These are phyloP conservation scores for Thelonectria olida DNA, from an alignment of 2,329 filamentous ascomycete species.

Conservation along the genomic window DNA sequence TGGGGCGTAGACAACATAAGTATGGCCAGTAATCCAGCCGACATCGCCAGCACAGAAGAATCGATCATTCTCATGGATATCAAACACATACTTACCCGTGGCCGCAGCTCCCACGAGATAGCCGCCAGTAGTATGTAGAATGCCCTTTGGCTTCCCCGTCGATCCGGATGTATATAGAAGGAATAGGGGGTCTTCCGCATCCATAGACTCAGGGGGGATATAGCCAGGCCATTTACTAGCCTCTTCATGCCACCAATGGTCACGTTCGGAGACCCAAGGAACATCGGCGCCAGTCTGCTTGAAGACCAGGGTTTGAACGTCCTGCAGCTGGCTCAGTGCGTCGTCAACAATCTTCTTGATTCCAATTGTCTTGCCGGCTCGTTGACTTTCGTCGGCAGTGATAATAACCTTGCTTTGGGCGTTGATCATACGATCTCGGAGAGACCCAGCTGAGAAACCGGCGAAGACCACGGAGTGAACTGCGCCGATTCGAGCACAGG, in stretches of 20 bases:
- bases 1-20: slow-evolving; percentile 93
- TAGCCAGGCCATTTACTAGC: slow-evolving; percentile 91
- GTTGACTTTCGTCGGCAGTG: slow-evolving; percentile 92
- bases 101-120: slow-evolving; percentile 87
- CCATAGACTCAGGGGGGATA: slow-evolving; percentile 84
- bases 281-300: slow-evolving; percentile 90
- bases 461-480: slow-evolving; percentile 96
- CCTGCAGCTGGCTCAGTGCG: slow-evolving; percentile 81
- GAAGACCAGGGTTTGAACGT: slow-evolving; percentile 85
- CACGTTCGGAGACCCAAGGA: slow-evolving; percentile 83
- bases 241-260: slow-evolving; percentile 97
- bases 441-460: slow-evolving; percentile 91
- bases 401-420: slow-evolving; percentile 89
- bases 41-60: slow-evolving; percentile 97
- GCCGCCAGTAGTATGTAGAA: slow-evolving; percentile 92
- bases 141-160: slow-evolving; percentile 94
- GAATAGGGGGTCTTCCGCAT: slow-evolving; percentile 91
- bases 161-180: slow-evolving; percentile 94
- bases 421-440: slow-evolving; percentile 89
- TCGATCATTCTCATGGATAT: slow-evolving; percentile 86
- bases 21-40: slow-evolving; percentile 96
- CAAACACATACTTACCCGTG: slow-evolving; percentile 96
- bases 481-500: slow-evolving; percentile 86
- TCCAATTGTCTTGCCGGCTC: slow-evolving; percentile 90
- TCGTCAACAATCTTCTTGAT: slow-evolving; percentile 98